These are phyloP conservation scores for Monilinia polystroma DNA, from an alignment of 2,329 filamentous ascomycete species.

Conservation along the genomic window DNA sequence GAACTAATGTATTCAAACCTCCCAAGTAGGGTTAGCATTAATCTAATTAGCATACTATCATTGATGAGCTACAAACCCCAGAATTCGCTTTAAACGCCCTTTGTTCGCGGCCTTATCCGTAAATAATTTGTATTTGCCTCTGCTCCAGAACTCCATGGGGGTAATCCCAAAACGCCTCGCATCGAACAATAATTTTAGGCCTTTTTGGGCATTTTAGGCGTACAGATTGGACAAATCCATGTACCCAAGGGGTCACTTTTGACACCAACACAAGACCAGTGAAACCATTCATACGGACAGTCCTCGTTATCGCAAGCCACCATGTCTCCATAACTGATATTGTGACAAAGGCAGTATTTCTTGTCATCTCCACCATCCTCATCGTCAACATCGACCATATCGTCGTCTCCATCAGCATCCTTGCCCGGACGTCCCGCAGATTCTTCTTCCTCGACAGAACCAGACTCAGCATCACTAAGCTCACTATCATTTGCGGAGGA, in stretches of 20 bases:
- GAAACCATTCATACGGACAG: slow-evolving; percentile 84
- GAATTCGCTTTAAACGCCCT: slow-evolving; percentile 1
- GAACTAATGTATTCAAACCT: neutral
- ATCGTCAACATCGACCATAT: slow-evolving; percentile 57
- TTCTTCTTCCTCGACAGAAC: slow-evolving; percentile 52
- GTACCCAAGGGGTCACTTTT: slow-evolving; percentile 66
- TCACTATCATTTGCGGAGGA: slow-evolving; percentile 64
- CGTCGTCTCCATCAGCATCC: slow-evolving; percentile 53
- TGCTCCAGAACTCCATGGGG: neutral
- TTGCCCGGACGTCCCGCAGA: slow-evolving; percentile 46
- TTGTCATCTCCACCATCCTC: slow-evolving; percentile 73
- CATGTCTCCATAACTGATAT: slow-evolving; percentile 84
- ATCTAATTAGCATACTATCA: neutral
- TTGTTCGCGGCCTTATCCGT: neutral
- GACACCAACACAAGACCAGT: slow-evolving; percentile 72
- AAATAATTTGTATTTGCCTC: neutral
- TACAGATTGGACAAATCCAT: slow-evolving; percentile 66
- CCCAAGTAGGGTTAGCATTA: neutral
- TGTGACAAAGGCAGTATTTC: slow-evolving; percentile 79
- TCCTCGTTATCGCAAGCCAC: slow-evolving; percentile 83
- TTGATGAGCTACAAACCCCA: neutral
- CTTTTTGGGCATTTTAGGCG: slow-evolving; percentile 42
- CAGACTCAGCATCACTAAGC: slow-evolving; percentile 61
- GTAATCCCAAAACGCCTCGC: slow-evolving; percentile 7
- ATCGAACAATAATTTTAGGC: neutral